Evolutionary conservation across 1,284 basidiomycete species (phyloP), one percentile per base, ranked within the genome.

Genomic region (Tetrapyrgos nigripes): DNA sequence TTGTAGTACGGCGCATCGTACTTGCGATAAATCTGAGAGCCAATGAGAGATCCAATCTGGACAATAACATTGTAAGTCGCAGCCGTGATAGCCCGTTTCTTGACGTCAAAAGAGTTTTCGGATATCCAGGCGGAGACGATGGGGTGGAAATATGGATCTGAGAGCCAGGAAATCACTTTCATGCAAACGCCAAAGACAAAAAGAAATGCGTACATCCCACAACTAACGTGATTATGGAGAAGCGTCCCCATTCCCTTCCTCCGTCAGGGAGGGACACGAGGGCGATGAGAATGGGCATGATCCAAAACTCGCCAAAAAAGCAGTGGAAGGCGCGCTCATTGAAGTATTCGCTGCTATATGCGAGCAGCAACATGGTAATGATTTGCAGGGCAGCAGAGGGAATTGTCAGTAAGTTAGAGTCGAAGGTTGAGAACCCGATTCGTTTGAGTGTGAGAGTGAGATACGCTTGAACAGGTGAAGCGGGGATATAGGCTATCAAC

Each of bases 401-500:
- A 9, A 55, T 49, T 17, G 43, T 47, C 11, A 55, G 46, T n/a
- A 55, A 13, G 53, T 55, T 49, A 10, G 44, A 27, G 26, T 55
- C n/a, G 45, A 55, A 55, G 5, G 53, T 55, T 3, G 17, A 19
- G 45, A 55, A 55, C 2, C 46, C 46, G 19, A 47, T 47, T 13
- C 31, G 46, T 24, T 21, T 50, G 45, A 47, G 52, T 19, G 52
- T 24, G 3, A 53, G 43, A 8, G 35, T 45, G 35, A 53, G 52
- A 29, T 51, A 51, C 6, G 50, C 29, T 3, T 26, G n/a, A 3
- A 40, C 33, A n/a, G 52, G 52, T 2, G 52, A 44, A 26, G 52
- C 35, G 37, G 52, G 52, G 4, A 55, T 49, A 49, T 33, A 50
- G 28, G 44, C 46, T 3, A 53, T 29, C 13, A 54, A 21, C 1